Evolutionary conservation across 176 grass and related monocot species (phyloP), one percentile per base, ranked within the genome.

Genomic region (Triticum dicoccoides): DNA sequence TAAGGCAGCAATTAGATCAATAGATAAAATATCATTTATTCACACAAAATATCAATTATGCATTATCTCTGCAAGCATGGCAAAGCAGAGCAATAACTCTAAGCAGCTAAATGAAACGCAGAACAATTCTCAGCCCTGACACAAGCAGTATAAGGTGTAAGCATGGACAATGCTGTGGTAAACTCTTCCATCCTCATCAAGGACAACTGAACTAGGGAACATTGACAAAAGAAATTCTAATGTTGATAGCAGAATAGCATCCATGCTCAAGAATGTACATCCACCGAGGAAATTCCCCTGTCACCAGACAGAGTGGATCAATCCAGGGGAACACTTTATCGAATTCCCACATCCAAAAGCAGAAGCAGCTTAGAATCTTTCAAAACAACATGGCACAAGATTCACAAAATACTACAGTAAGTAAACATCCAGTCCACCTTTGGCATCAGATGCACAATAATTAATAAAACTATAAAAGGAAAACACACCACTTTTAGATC

Each of bases 321-420:
- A 59, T 59, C 18, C 54, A 69, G 29, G 62, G 42, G 49, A 34
- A 30, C 41, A 56, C 4, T 41, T 41, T 29, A 54, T 54, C 2
- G 18, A 67, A 67, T 77, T 65, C 82, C 82, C 17, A 76, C 27
- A 67, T 33, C 61, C 74, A 78, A 65, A 52, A 52, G 27, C 11
- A 77, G 47, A 68, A 78, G 9, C 13, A 20, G 13, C 21, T 38
- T 77, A 67, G 42, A 84, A 84, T 35, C 29, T 34, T 52, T 24
- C 47, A 41, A 72, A 72, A 58, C 30, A 27, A 12, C 13, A 35
- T 23, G 7, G 76, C 33, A 51, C 11, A 84, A 24, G 59, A 25
- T 47, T 65, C 27, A 64, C 0, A 4, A n/a, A 69, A 51, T 1
- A 20, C 12, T 1, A 20, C 12, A 56, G 68, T 56, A n/a, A 52